These are phyloP conservation scores for Mortierella alpina DNA, from an alignment of 192 early-diverging fungal species.

Conservation along the genomic window DNA sequence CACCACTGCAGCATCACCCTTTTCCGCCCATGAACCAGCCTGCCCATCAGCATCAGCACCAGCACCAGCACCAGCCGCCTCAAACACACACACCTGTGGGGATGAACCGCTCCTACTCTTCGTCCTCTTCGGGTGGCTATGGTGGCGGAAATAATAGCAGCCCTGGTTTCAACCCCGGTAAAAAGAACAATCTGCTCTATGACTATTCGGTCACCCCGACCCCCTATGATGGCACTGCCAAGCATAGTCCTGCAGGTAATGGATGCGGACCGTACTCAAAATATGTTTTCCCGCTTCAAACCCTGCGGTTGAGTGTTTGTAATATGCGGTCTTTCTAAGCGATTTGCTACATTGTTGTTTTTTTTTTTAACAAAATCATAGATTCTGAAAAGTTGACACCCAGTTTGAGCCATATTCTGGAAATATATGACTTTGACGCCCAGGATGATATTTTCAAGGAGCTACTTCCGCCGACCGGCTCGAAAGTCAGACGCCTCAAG, in stretches of 20 bases:
- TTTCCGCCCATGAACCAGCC: background rate
- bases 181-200: conserved; percentile 41
- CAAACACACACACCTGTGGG: conserved; percentile 19
- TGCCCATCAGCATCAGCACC: conserved; percentile 7
- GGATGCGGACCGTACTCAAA: too few relatives aligned
- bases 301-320: background rate
- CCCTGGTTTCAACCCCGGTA: conserved; percentile 8
- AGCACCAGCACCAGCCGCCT: conserved; percentile 4
- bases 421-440: conserved; percentile 36
- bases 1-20: background rate
- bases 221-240: conserved; percentile 18
- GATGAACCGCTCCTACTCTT: conserved; percentile 47
- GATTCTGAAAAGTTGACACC: conserved; percentile 27
- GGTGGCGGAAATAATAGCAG: conserved; percentile 26
- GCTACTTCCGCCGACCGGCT: conserved; percentile 21
- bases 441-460: conserved; percentile 37
- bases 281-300: background rate
- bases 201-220: conserved; percentile 20
- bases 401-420: conserved; percentile 36
- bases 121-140: conserved; percentile 34
- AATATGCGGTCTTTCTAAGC: background rate
- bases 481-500: conserved; percentile 28
- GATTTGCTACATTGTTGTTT: background rate
- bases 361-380: background rate
- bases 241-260: conserved; percentile 24